Conservation (phyloP, 2,329 filamentous ascomycete genomes). For the Hymenoscyphus fructigenus region DNA sequence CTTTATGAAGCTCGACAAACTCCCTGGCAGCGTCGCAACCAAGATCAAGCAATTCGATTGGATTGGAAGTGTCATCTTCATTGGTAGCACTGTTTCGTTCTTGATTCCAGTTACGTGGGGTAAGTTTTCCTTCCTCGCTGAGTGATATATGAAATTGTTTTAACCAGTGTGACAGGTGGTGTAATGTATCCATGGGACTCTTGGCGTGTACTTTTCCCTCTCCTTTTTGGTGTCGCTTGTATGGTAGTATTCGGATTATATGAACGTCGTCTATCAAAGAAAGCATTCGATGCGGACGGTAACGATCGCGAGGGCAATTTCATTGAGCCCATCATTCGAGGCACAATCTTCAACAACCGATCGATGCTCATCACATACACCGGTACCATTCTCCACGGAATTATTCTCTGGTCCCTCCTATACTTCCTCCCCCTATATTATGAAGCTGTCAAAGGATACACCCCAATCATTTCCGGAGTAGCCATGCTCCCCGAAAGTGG, state of each 20-base stretch:
- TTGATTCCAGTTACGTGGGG: slow-evolving; percentile 63
- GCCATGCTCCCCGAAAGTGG: slow-evolving; percentile 60
- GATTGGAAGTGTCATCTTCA: slow-evolving; percentile 60
- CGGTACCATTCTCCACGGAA: slow-evolving; percentile 57
- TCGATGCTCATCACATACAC: slow-evolving; percentile 51
- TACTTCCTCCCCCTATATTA: slow-evolving; percentile 56
- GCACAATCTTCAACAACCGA: slow-evolving; percentile 46
- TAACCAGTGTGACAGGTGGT: slow-evolving; percentile 45
- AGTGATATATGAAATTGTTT: not conserved
- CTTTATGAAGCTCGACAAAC: slow-evolving; percentile 31
- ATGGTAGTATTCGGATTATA: slow-evolving; percentile 54
- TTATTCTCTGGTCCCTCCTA: slow-evolving; percentile 52
- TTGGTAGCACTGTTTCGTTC: slow-evolving; percentile 56
- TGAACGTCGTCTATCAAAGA: slow-evolving; percentile 40
- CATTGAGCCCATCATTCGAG: slow-evolving; percentile 41
- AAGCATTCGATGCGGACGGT: slow-evolving; percentile 30
- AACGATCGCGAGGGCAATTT: slow-evolving; percentile 23
- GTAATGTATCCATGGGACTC: slow-evolving; percentile 64
- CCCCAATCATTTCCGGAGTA: slow-evolving; percentile 53
- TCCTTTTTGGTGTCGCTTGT: slow-evolving; percentile 54
- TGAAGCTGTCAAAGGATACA: slow-evolving; percentile 52
- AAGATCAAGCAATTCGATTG: slow-evolving; percentile 58
- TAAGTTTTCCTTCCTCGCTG: slow-evolving; percentile 5
- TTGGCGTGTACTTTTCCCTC: slow-evolving; percentile 60
- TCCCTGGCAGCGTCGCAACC: slow-evolving; percentile 21